Percentiles rank a stretch among this genome's conserved stretches.
Evolutionary conservation across 75 land plant genomes (phyloP).

Genomic region (Isoetes taiwanensis): DNA sequence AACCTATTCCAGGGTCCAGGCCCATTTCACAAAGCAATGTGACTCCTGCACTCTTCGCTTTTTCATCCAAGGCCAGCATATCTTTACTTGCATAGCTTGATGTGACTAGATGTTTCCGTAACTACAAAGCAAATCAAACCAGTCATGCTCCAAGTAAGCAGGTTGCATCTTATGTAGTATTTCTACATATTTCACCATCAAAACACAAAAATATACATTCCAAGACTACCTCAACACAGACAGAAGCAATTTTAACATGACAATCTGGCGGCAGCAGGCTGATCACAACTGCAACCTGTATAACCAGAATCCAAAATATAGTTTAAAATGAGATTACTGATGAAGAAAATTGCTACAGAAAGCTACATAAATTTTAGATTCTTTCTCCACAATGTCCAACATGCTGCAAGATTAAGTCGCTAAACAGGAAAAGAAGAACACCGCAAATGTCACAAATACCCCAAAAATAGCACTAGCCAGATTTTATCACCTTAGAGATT

Average conservation of each 20-base stretch:
- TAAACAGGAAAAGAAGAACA: neutral
- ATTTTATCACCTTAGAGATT: conserved; percentile 47
- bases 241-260: conserved; percentile 53
- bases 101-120: conserved; percentile 79
- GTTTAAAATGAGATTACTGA: neutral
- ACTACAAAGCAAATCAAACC: conserved; percentile 26
- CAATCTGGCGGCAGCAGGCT: conserved; percentile 86
- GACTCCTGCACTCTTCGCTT: conserved; percentile 59
- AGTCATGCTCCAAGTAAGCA: neutral
- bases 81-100: conserved; percentile 83
- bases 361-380: too few species aligned
- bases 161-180: neutral
- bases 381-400: too few species aligned
- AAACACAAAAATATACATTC: neutral
- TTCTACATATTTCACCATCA: neutral
- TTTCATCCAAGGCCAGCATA: conserved; percentile 46
- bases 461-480: neutral
- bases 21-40: conserved; percentile 96
- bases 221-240: conserved; percentile 74
- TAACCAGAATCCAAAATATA: neutral
- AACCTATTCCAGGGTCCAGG: conserved; percentile 97
- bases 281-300: conserved; percentile 88
- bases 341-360: neutral
- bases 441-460: too few species aligned
- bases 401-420: too few species aligned